These are phyloP conservation scores for Elaeis guineensis DNA, from an alignment of 176 grass and related monocot genomes.

Conservation along the genomic window DNA sequence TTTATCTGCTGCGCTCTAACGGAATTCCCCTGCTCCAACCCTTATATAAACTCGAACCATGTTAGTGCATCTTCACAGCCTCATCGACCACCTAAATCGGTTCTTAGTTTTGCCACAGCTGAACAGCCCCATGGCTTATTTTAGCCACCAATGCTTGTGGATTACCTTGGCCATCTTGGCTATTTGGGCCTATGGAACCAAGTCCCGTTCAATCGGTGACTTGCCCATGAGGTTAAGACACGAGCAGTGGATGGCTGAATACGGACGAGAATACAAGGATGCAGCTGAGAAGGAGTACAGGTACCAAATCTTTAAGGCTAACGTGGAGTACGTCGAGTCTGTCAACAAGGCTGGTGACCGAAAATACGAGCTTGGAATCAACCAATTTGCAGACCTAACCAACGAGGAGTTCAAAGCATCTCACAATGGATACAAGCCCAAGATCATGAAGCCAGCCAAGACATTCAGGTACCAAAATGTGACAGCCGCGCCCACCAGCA, in stretches of 20 bases:
- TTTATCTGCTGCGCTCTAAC: too few species aligned
- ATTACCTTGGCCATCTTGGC: background rate
- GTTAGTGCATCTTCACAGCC: too few species aligned
- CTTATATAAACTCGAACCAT: too few species aligned
- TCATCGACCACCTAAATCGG: too few species aligned
- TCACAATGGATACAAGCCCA: too few species aligned
- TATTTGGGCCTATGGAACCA: background rate
- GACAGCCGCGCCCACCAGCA: constrained; percentile 12
- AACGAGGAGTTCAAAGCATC: too few species aligned
- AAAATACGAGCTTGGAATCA: constrained; percentile 31
- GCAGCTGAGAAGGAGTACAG: constrained; percentile 23
- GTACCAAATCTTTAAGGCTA: constrained; percentile 29
- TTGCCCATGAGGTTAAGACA: constrained; percentile 12
- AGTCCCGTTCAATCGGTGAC: background rate
- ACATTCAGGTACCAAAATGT: constrained; percentile 11
- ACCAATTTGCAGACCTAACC: constrained; percentile 40
- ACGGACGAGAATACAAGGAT: constrained; percentile 33
- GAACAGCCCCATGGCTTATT: too few species aligned
- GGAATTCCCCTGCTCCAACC: too few species aligned
- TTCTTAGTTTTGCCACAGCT: too few species aligned
- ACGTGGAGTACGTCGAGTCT: constrained; percentile 28
- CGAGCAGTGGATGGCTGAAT: constrained; percentile 36
- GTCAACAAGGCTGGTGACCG: constrained; percentile 25
- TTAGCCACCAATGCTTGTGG: background rate
- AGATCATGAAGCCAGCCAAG: background rate